Evolutionary conservation across 768 basidiomycete species (phyloP).

Genomic region (Suillus brevipes): DNA sequence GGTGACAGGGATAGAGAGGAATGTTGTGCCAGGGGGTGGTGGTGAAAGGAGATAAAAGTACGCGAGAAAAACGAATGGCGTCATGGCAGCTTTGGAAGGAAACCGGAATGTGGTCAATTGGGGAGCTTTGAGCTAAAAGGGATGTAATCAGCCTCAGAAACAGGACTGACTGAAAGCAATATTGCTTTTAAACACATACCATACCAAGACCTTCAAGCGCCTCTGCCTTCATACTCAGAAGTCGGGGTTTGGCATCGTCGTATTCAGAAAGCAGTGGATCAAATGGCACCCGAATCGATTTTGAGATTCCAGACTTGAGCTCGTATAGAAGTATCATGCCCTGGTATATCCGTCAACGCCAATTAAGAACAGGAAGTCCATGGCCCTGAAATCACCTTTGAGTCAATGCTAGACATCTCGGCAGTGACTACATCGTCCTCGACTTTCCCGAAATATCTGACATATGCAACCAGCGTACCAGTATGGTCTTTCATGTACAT

Average conservation of each 20-base stretch:
- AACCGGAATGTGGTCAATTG: conserved; percentile 44
- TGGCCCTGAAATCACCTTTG: conserved; percentile 44
- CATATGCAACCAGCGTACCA: conserved; percentile 83
- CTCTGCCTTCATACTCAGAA: conserved; percentile 77
- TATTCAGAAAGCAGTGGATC: conserved; percentile 73
- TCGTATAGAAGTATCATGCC: conserved; percentile 71
- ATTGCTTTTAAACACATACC: conserved; percentile 41
- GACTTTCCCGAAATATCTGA: conserved; percentile 39
- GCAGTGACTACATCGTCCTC: conserved; percentile 55
- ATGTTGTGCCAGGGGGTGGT: conserved; percentile 8
- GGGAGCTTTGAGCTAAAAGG: conserved; percentile 21
- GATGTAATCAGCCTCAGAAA: not conserved
- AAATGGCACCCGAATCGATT: conserved; percentile 54
- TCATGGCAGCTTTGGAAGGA: conserved; percentile 37
- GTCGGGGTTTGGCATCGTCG: conserved; percentile 78
- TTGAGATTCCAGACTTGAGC: conserved; percentile 45
- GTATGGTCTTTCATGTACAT: conserved; percentile 61
- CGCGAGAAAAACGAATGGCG: conserved; percentile 20
- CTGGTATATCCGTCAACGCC: conserved; percentile 34
- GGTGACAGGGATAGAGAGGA: conserved; percentile 15
- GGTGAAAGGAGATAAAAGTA: conserved; percentile 24
- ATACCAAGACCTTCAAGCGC: conserved; percentile 70
- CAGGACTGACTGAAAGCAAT: not conserved
- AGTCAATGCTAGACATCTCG: conserved; percentile 68
- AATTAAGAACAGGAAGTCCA: not conserved